These are phyloP conservation scores for Phytophthora europaea DNA, from an alignment of 352 stramenopile species.

Conservation along the genomic window DNA sequence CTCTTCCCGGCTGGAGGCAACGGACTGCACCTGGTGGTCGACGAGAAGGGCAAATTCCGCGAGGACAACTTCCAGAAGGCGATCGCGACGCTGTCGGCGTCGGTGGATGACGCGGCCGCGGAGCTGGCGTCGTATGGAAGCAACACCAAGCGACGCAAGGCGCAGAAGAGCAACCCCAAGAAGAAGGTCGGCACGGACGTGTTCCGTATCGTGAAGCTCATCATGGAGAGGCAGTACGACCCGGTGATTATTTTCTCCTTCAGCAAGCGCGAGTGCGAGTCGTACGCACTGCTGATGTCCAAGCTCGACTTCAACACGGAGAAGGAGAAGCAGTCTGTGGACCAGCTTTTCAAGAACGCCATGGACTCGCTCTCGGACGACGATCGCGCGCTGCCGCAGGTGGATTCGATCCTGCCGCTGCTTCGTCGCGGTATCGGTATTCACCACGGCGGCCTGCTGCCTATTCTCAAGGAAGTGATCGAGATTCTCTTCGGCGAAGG, in stretches of 20 bases:
- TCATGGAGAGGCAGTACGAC: conserved; percentile 98
- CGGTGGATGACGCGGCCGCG: conserved; percentile 68
- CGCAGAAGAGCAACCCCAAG: conserved; percentile 72
- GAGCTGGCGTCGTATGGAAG: conserved; percentile 86
- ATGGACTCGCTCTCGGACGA: conserved; percentile 98
- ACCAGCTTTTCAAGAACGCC: conserved; percentile 97
- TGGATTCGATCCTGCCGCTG: conserved; percentile 97
- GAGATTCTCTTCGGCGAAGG: conserved; percentile 94
- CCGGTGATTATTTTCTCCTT: conserved; percentile 99
- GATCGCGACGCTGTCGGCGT: conserved; percentile 83
- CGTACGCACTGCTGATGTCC: conserved; percentile 93
- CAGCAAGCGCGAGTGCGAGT: conserved; percentile 98
- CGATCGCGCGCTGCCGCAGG: conserved; percentile 98
- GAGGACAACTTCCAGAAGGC: conserved; percentile 98
- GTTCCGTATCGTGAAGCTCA: conserved; percentile 98
- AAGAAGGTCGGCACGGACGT: conserved; percentile 96
- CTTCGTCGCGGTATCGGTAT: conserved; percentile 99
- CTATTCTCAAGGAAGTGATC: conserved; percentile 99
- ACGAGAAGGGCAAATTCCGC: conserved; percentile 99
- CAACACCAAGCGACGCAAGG: conserved; percentile 75
- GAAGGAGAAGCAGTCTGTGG: conserved; percentile 98
- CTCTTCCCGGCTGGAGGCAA: conserved; percentile 97
- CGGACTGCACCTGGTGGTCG: conserved; percentile 98
- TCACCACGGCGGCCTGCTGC: conserved; percentile 98
- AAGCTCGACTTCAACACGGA: conserved; percentile 98